Evolutionary conservation across 139 green algal genomes (phyloP).

Genomic region (Volvox reticuliferus): DNA sequence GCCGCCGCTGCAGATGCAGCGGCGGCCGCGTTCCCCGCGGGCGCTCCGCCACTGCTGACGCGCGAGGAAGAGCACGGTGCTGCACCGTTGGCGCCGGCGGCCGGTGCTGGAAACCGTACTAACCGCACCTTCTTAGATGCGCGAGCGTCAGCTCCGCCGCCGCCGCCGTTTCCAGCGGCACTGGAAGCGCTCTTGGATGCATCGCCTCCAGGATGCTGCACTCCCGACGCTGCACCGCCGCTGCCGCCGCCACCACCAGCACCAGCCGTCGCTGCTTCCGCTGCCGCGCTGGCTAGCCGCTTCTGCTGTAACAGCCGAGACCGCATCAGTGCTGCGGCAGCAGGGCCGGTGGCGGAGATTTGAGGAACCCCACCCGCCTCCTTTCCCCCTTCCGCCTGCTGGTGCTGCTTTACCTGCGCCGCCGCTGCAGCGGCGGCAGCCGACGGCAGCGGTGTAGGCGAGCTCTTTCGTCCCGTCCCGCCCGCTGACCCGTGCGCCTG

Average conservation of each 20-base stretch:
- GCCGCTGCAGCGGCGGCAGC: not conserved
- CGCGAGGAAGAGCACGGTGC: not conserved
- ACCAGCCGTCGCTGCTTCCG: not conserved
- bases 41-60: conserved; percentile 10
- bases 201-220: not conserved
- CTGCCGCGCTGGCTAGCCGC: not conserved
- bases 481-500: not conserved
- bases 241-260: too few relatives aligned
- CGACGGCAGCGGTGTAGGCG: not conserved
- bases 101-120: conserved; percentile 2
- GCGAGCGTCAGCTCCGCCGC: not conserved
- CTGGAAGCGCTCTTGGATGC: not conserved
- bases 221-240: too few relatives aligned
- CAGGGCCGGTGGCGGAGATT: not conserved
- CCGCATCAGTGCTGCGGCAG: conserved; percentile 36
- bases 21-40: not conserved
- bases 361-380: not conserved
- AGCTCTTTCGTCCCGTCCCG: not conserved
- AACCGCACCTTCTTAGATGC: conserved; percentile 35
- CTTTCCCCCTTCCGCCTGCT: not conserved
- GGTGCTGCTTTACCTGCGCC: not conserved
- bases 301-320: conserved; percentile 48
- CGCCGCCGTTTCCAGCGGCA: not conserved
- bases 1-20: not conserved
- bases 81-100: not conserved